Evolutionary conservation across 768 basidiomycete genomes (phyloP).

Genomic region (Mycena belliarum): DNA sequence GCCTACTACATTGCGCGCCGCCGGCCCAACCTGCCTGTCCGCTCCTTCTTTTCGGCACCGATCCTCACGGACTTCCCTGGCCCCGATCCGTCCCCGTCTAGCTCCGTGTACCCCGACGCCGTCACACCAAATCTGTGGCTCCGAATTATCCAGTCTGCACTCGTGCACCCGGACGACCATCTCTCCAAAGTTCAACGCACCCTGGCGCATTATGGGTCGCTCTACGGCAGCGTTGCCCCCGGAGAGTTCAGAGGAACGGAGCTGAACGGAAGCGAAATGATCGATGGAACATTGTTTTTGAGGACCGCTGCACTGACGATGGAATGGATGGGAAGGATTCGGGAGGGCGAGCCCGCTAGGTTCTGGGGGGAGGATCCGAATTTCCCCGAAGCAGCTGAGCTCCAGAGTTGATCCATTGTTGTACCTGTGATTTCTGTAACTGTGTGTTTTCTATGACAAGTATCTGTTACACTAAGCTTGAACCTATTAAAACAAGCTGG

Average conservation of each 20-base stretch:
- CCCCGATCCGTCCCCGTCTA: neutral
- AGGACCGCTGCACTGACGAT: constrained; percentile 55
- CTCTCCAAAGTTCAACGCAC: constrained; percentile 40
- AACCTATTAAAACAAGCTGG: too few relatives aligned
- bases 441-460: too few relatives aligned
- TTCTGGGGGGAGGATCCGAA: constrained; percentile 19
- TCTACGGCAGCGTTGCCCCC: constrained; percentile 39
- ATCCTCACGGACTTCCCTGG: constrained; percentile 20
- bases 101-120: constrained; percentile 9
- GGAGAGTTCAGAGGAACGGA: too few relatives aligned
- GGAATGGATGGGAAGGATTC: constrained; percentile 39
- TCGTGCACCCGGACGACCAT: constrained; percentile 43
- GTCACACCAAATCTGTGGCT: constrained; percentile 41
- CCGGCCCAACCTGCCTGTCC: constrained; percentile 4
- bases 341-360: constrained; percentile 34
- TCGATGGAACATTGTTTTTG: constrained; percentile 67
- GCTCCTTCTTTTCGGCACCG: constrained; percentile 14
- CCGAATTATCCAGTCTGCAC: constrained; percentile 37
- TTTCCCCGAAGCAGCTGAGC: too few relatives aligned
- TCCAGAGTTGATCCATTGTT: too few relatives aligned
- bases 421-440: too few relatives aligned
- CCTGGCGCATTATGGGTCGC: constrained; percentile 33
- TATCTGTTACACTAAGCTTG: too few relatives aligned
- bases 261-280: constrained; percentile 37
- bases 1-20: constrained; percentile 11